Evolutionary conservation across 2,329 filamentous ascomycete species (phyloP).

Genomic region (Plectosphaerella cucumerina): DNA sequence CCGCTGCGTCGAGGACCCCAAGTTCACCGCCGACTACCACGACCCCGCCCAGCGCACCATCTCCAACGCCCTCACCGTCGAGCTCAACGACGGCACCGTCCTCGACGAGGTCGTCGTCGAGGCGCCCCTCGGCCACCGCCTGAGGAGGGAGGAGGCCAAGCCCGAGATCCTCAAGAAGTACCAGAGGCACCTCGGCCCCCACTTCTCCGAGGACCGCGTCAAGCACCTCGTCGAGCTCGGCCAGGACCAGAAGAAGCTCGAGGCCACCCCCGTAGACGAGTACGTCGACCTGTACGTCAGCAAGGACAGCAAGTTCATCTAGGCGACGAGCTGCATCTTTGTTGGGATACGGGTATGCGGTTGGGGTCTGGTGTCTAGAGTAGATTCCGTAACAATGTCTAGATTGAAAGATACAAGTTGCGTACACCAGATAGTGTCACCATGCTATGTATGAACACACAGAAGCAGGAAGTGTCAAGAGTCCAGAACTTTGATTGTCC

Average conservation of each 20-base stretch:
- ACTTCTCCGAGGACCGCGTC: constrained; percentile 73
- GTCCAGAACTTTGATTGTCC: too few relatives aligned
- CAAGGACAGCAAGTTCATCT: constrained; percentile 58
- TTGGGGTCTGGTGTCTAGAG: not conserved
- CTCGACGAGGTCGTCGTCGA: constrained; percentile 89
- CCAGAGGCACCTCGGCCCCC: constrained; percentile 82
- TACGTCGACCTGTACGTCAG: constrained; percentile 81
- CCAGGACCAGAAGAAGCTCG: constrained; percentile 69
- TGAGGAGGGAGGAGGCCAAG: constrained; percentile 93
- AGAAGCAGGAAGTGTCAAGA: too few relatives aligned
- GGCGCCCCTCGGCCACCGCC: constrained; percentile 87
- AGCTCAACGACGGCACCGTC: constrained; percentile 88
- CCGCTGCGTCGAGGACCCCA: constrained; percentile 90
- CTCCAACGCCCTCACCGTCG: constrained; percentile 93
- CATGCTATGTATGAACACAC: too few relatives aligned
- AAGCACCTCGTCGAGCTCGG: constrained; percentile 79
- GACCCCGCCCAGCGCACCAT: constrained; percentile 91
- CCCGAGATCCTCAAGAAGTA: constrained; percentile 95
- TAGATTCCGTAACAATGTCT: not conserved
- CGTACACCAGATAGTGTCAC: too few relatives aligned
- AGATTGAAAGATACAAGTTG: not conserved
- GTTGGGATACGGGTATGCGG: not conserved
- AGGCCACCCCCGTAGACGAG: constrained; percentile 80
- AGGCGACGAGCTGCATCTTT: constrained; percentile 9
- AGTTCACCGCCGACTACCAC: constrained; percentile 95